Evolutionary conservation across 164 flowering plant genomes (phyloP).

Genomic region (Stephania japonica): DNA sequence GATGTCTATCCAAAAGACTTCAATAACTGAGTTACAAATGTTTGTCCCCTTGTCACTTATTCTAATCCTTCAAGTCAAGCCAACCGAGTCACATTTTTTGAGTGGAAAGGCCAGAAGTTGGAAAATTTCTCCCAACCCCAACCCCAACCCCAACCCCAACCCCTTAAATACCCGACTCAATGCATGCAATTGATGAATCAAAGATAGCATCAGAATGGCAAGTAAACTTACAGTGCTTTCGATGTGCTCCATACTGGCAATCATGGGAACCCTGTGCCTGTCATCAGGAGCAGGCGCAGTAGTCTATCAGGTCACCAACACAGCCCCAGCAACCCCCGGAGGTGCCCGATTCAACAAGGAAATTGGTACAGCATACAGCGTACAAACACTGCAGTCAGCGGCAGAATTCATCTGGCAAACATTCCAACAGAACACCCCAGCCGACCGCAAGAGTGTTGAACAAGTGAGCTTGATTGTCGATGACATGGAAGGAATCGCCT

Average conservation of each 20-base stretch:
- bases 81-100: neutral
- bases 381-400: conserved; percentile 30
- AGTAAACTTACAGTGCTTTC: conserved; percentile 1
- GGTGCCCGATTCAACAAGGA: conserved; percentile 36
- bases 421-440: conserved; percentile 34
- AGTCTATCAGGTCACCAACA: conserved; percentile 35
- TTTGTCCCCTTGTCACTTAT: too few relatives aligned
- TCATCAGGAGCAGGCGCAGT: conserved; percentile 27
- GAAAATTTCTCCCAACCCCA: neutral
- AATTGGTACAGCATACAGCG: conserved; percentile 33
- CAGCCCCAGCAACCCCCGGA: conserved; percentile 39
- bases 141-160: neutral
- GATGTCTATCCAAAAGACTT: too few relatives aligned
- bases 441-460: conserved; percentile 37
- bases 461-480: conserved; percentile 35
- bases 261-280: conserved; percentile 7
- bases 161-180: neutral
- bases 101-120: neutral
- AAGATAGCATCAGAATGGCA: conserved; percentile 15
- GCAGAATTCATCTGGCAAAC: conserved; percentile 51
- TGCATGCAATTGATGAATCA: neutral
- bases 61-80: neutral
- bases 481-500: conserved; percentile 46
- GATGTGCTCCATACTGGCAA: conserved; percentile 12
- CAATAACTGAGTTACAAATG: too few relatives aligned